Percentiles rank a stretch among this genome's conserved stretches.
phyloP scores from a whole-genome alignment of 2,329 filamentous ascomycete species.

The Emmonsia crescens region DNA sequence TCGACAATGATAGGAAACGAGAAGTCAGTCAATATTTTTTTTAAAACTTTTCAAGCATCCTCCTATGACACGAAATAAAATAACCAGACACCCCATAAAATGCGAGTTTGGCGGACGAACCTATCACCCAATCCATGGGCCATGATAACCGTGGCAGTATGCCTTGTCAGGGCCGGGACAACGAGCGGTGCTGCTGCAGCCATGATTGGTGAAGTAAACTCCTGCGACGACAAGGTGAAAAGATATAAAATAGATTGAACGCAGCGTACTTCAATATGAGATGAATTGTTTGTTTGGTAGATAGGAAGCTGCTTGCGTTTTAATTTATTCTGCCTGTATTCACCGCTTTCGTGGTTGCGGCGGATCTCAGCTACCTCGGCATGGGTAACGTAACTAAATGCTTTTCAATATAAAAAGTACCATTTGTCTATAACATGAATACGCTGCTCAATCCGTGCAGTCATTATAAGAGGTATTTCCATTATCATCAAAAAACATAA shows the following conservation, averaged over 20 bases:
- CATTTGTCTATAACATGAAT: neutral
- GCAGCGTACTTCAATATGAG: too few relatives aligned
- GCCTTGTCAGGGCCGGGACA: conserved; percentile 66
- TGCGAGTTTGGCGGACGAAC: conserved; percentile 32
- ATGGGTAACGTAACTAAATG: too few relatives aligned
- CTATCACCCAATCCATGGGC: conserved; percentile 86
- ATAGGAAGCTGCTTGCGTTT: neutral
- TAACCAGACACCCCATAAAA: too few relatives aligned
- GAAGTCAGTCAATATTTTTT: conserved; percentile 1
- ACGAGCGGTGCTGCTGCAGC: conserved; percentile 46
- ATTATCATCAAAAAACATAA: neutral
- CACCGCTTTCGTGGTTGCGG: neutral
- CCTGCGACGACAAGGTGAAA: neutral
- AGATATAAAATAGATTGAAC: neutral
- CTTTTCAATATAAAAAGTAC: neutral
- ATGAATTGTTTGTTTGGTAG: neutral
- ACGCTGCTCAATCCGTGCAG: neutral
- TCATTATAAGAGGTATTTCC: neutral
- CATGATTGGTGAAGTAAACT: conserved; percentile 4
- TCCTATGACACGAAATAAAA: too few relatives aligned
- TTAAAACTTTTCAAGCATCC: neutral
- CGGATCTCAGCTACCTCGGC: neutral
- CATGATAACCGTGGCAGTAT: conserved; percentile 93
- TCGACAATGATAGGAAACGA: neutral
- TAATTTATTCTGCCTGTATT: neutral